These are phyloP conservation scores for Trichoderma erinaceum DNA, from an alignment of 495 filamentous ascomycete species.

Conservation along the genomic window DNA sequence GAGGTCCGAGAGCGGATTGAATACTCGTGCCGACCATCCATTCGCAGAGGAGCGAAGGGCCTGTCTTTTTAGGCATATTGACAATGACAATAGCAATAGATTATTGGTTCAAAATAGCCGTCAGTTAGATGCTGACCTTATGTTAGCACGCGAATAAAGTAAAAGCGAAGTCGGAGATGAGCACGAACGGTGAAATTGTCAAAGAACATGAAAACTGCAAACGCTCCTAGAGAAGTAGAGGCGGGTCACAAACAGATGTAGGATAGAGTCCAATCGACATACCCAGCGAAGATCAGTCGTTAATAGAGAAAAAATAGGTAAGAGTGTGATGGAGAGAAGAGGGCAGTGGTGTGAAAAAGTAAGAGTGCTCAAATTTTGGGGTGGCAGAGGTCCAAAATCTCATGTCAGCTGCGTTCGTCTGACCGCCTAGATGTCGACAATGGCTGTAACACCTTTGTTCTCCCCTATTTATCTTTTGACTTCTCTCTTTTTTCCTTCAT, in stretches of 20 bases:
- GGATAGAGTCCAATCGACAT: background rate
- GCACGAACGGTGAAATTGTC: background rate
- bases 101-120: background rate
- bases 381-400: background rate
- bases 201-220: background rate
- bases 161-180: background rate
- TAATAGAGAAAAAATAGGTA: background rate
- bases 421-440: background rate
- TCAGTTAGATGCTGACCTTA: background rate
- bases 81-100: background rate
- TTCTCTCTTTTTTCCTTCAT: too few relatives aligned
- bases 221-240: background rate
- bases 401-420: background rate
- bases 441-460: slow-evolving; percentile 15
- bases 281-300: background rate
- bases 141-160: background rate
- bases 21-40: slow-evolving; percentile 39
- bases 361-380: slow-evolving; percentile 1
- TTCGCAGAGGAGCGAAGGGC: slow-evolving; percentile 29
- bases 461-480: too few relatives aligned
- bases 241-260: background rate
- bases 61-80: slow-evolving; percentile 20
- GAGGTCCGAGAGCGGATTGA: slow-evolving; percentile 12
- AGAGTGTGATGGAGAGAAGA: background rate
- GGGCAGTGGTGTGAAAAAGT: background rate